A percentile compares a stretch with the other conserved stretches of the same genome.
Evolutionary conservation across 2,329 filamentous ascomycete species (phyloP).

Genomic region (Penicillium sp.): DNA sequence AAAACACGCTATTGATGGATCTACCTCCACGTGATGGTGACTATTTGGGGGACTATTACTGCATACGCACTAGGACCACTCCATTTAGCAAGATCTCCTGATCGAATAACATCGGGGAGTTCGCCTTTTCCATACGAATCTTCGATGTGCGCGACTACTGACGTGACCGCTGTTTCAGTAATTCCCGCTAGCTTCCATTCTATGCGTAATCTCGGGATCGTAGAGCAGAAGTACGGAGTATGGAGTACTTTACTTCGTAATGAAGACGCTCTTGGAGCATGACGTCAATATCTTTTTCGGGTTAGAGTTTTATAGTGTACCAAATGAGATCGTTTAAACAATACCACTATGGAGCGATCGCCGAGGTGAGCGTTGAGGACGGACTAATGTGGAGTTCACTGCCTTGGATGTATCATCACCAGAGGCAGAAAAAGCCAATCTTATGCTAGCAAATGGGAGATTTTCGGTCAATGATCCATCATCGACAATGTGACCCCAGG

Average conservation of each 20-base stretch:
- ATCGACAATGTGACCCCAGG: background rate
- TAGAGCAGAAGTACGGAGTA: background rate
- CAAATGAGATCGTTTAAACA: background rate
- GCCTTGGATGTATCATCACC: conserved; percentile 16
- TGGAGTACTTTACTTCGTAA: background rate
- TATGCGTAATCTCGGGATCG: background rate
- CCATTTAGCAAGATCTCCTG: conserved; percentile 2
- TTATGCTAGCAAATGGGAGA: background rate
- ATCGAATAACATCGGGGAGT: background rate
- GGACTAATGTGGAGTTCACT: background rate
- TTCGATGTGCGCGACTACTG: background rate
- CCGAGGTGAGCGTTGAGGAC: background rate
- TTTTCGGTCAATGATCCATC: background rate
- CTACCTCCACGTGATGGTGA: conserved; percentile 1
- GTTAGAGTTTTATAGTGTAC: background rate
- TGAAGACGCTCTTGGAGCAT: background rate
- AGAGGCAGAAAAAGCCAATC: background rate
- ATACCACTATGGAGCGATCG: background rate
- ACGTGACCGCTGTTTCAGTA: background rate
- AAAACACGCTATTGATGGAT: conserved; percentile 2
- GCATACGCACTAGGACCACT: background rate
- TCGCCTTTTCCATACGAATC: background rate
- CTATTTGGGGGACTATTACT: background rate
- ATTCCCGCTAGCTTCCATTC: background rate
- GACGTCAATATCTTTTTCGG: background rate